phyloP scores from a whole-genome alignment of 345 rosid species.

The Bretschneidera sinensis region DNA sequence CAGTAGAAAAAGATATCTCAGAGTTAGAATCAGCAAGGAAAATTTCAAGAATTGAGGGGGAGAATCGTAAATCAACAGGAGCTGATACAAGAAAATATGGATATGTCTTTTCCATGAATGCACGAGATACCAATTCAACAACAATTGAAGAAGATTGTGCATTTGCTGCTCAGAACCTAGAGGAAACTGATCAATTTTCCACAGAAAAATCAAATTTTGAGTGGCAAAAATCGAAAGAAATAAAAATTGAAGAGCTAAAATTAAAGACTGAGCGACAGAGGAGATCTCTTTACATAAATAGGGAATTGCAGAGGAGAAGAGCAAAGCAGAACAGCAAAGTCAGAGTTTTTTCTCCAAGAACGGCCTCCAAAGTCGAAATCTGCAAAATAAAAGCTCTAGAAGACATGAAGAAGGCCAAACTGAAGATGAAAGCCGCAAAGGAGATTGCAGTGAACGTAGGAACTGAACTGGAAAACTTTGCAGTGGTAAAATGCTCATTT shows the following conservation, averaged over 20 bases:
- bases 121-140: conserved; percentile 16
- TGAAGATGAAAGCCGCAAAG: conserved; percentile 40
- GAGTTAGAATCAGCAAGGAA: conserved; percentile 1
- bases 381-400: conserved; percentile 60
- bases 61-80: conserved; percentile 21
- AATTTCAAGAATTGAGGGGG: conserved; percentile 1
- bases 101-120: conserved; percentile 10
- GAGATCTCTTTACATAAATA: conserved; percentile 55
- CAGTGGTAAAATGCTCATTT: conserved; percentile 64
- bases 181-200: neutral
- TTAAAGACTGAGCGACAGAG: conserved; percentile 52
- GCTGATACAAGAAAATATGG: conserved; percentile 12
- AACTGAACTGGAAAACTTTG: conserved; percentile 49
- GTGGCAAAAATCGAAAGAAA: conserved; percentile 40
- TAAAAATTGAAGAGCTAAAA: conserved; percentile 42
- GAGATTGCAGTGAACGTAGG: conserved; percentile 27
- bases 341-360: conserved; percentile 53
- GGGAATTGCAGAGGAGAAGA: conserved; percentile 43
- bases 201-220: conserved; percentile 20
- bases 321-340: conserved; percentile 46
- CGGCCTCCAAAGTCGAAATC: conserved; percentile 38
- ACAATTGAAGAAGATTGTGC: conserved; percentile 25
- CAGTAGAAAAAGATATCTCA: neutral
- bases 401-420: conserved; percentile 53
- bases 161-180: conserved; percentile 14